A percentile compares a stretch with the other conserved stretches of the same genome.
Evolutionary conservation across 768 basidiomycete genomes (phyloP).

Genomic region (Boletus rex-veris): DNA sequence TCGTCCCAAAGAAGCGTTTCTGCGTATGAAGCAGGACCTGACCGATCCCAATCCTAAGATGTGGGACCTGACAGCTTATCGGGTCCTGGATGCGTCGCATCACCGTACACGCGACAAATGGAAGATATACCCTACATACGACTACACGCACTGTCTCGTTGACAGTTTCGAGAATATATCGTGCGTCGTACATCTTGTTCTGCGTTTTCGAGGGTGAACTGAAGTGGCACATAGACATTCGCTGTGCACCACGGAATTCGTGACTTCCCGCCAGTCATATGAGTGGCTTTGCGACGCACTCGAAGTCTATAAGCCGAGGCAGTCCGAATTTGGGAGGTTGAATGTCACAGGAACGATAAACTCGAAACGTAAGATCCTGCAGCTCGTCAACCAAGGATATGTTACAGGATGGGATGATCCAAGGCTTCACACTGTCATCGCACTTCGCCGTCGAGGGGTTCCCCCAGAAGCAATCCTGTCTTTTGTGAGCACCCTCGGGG

Average conservation of each 20-base stretch:
- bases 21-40: conserved; percentile 97
- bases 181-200: conserved; percentile 48
- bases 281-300: conserved; percentile 99
- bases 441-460: conserved; percentile 89
- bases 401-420: conserved; percentile 98
- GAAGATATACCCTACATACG: conserved; percentile 98
- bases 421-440: conserved; percentile 93
- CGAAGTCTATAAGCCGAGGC: conserved; percentile 95
- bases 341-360: conserved; percentile 92
- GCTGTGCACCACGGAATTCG: conserved; percentile 93
- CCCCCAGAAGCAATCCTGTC: conserved; percentile 95
- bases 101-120: conserved; percentile 92
- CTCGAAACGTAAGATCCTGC: conserved; percentile 93
- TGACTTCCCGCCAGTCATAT: conserved; percentile 93
- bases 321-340: conserved; percentile 94
- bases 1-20: conserved; percentile 84
- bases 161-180: conserved; percentile 99
- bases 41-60: conserved; percentile 93
- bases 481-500: conserved; percentile 92
- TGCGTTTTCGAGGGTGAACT: neutral
- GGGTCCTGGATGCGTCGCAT: conserved; percentile 86
- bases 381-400: conserved; percentile 79
- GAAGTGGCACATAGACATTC: conserved; percentile 65
- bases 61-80: conserved; percentile 99
- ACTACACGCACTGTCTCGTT: conserved; percentile 96